Percentiles rank a stretch among this genome's conserved stretches.
Evolutionary conservation across 2,329 filamentous ascomycete species (phyloP).

Genomic region (Elsinoe batatas): DNA sequence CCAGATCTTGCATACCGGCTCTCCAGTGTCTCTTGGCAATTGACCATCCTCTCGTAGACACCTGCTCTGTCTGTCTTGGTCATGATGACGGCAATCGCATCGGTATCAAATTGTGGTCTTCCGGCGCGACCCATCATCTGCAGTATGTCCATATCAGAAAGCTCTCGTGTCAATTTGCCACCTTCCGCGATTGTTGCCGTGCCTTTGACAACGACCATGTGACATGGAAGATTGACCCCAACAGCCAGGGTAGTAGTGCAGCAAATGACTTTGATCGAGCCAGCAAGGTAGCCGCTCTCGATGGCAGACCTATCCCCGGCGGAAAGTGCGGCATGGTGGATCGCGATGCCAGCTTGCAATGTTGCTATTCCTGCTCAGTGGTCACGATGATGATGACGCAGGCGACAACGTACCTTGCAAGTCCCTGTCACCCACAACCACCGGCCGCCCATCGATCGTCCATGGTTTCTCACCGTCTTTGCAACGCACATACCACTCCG

Average conservation of each 20-base stretch:
- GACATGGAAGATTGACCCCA: slow-evolving; percentile 73
- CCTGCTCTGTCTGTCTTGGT: slow-evolving; percentile 55
- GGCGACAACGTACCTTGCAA: slow-evolving; percentile 43
- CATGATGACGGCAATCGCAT: slow-evolving; percentile 68
- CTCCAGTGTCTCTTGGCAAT: slow-evolving; percentile 63
- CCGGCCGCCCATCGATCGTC: slow-evolving; percentile 45
- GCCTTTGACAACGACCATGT: slow-evolving; percentile 74
- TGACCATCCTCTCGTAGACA: slow-evolving; percentile 63
- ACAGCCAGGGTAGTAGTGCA: slow-evolving; percentile 79
- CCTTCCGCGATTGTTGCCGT: slow-evolving; percentile 52
- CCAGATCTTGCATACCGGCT: slow-evolving; percentile 42
- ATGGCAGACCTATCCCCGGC: slow-evolving; percentile 53
- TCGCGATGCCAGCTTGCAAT: slow-evolving; percentile 56
- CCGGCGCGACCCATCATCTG: slow-evolving; percentile 84
- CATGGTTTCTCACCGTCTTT: slow-evolving; percentile 49
- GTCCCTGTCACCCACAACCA: slow-evolving; percentile 49
- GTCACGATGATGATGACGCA: slow-evolving; percentile 14
- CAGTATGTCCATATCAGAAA: slow-evolving; percentile 76
- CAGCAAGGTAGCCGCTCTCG: slow-evolving; percentile 58
- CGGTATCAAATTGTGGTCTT: slow-evolving; percentile 71
- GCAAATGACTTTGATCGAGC: slow-evolving; percentile 70
- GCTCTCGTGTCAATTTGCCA: slow-evolving; percentile 44
- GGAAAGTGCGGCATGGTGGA: slow-evolving; percentile 71
- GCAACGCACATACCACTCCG: slow-evolving; percentile 53
- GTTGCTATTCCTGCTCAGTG: slow-evolving; percentile 28